Conservation (phyloP, 176 grass and related monocot species). For the Cymbopogon citratus region DNA sequence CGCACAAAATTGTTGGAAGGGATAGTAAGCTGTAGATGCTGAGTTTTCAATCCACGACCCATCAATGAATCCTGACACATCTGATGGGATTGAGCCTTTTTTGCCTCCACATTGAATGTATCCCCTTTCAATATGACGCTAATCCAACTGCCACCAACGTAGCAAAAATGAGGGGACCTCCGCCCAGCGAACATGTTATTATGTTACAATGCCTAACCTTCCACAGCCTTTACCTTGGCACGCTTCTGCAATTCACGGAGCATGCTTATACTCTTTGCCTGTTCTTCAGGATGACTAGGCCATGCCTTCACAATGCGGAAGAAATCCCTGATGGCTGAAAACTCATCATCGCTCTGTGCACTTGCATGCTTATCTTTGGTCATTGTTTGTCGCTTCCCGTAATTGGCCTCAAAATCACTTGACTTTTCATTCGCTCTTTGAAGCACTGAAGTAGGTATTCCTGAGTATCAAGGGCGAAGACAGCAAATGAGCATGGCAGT, state of each 20-base stretch:
- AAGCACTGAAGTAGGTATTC: slow-evolving; percentile 77
- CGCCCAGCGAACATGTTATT: not conserved
- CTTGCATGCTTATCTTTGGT: slow-evolving; percentile 13
- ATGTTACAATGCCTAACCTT: slow-evolving; percentile 25
- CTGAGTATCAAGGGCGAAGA: slow-evolving; percentile 33
- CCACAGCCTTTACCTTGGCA: slow-evolving; percentile 35
- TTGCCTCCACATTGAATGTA: not conserved
- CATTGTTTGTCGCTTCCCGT: slow-evolving; percentile 35
- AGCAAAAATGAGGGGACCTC: not conserved
- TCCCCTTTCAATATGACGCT: not conserved
- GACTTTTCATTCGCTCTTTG: slow-evolving; percentile 74
- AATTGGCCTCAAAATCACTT: slow-evolving; percentile 66
- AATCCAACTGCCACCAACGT: not conserved
- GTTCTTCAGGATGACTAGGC: slow-evolving; percentile 11
- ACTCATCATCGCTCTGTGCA: slow-evolving; percentile 17
- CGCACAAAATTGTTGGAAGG: not conserved
- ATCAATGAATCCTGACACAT: not conserved
- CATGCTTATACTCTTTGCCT: slow-evolving; percentile 31
- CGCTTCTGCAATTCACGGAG: slow-evolving; percentile 52
- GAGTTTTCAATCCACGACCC: not conserved
- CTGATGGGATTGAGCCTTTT: not conserved
- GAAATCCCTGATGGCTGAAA: slow-evolving; percentile 48
- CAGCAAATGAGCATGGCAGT: slow-evolving; percentile 6
- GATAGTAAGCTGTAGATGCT: not conserved
- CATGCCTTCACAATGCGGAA: slow-evolving; percentile 29